Conservation (phyloP, 257 asterid genomes). For the Solanum lignicaule region DNA sequence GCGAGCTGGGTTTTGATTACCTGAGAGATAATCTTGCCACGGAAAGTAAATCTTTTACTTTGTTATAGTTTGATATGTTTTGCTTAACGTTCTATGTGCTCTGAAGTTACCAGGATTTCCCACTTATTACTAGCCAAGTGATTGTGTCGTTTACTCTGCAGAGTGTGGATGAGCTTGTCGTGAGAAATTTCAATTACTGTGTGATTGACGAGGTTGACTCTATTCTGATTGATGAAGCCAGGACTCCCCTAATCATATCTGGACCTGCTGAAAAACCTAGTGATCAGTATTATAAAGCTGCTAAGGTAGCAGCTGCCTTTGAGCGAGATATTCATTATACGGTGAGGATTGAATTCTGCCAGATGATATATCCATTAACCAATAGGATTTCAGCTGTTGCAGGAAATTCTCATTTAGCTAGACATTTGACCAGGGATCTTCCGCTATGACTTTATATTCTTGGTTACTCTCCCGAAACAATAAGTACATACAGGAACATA, state of each 20-base stretch:
- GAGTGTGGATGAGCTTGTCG: constrained; percentile 89
- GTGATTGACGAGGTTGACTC: constrained; percentile 99
- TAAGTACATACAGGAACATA: neutral
- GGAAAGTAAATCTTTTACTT: constrained; percentile 60
- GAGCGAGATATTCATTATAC: constrained; percentile 87
- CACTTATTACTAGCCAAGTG: constrained; percentile 6
- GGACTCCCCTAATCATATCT: constrained; percentile 98
- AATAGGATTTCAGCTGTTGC: neutral
- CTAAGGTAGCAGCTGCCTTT: constrained; percentile 86
- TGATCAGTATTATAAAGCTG: constrained; percentile 91
- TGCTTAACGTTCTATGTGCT: neutral
- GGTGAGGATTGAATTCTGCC: constrained; percentile 38
- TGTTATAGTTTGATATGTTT: constrained; percentile 5
- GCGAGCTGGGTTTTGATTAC: constrained; percentile 96
- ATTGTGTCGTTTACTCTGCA: constrained; percentile 33
- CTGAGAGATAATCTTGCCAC: constrained; percentile 97
- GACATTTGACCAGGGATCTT: neutral
- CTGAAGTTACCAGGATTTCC: constrained; percentile 8
- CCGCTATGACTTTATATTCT: neutral
- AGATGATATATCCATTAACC: neutral
- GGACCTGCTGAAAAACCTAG: constrained; percentile 97
- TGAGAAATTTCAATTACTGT: constrained; percentile 81
- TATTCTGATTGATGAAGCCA: constrained; percentile 95
- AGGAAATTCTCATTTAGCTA: neutral
- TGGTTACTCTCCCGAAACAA: neutral